A percentile compares a stretch with the other conserved stretches of the same genome.
These are phyloP conservation scores for Xerocomus minutiporus DNA, from an alignment of 1,284 basidiomycete genomes.

Conservation along the genomic window DNA sequence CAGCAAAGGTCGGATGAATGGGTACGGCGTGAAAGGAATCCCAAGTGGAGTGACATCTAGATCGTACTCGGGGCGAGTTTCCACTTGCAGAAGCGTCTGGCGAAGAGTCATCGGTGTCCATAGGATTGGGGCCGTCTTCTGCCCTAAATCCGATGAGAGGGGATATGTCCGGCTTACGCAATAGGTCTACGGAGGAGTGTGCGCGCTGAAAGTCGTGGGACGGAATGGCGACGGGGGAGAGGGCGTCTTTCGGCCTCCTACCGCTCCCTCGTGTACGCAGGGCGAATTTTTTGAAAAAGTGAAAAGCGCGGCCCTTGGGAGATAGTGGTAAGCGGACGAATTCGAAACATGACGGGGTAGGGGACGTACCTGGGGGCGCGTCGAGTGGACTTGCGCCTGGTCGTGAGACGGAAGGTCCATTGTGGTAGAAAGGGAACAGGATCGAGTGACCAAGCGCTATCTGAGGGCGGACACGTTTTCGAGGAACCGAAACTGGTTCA, in stretches of 20 bases:
- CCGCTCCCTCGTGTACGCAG: conserved; percentile 25
- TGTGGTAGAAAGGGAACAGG: conserved; percentile 15
- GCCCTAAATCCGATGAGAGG: conserved; percentile 35
- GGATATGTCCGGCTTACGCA: conserved; percentile 44
- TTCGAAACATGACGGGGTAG: conserved; percentile 15
- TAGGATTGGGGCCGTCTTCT: conserved; percentile 26
- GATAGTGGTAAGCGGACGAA: conserved; percentile 1
- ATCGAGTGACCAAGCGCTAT: conserved; percentile 16
- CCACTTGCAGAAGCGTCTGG: conserved; percentile 27
- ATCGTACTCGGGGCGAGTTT: conserved; percentile 20
- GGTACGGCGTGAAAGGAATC: conserved; percentile 16
- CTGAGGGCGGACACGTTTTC: conserved; percentile 27
- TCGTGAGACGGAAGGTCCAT: conserved; percentile 26
- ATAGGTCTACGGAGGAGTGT: conserved; percentile 33
- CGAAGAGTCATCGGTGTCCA: conserved; percentile 34
- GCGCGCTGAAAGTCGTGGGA: conserved; percentile 23
- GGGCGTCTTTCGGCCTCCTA: conserved; percentile 21
- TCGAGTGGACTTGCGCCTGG: conserved; percentile 25
- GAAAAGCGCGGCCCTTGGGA: conserved; percentile 35
- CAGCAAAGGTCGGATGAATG: conserved; percentile 14
- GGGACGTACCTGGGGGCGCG: conserved; percentile 31
- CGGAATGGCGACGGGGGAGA: conserved; percentile 16
- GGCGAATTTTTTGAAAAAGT: conserved; percentile 39
- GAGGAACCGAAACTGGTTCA: conserved; percentile 20
- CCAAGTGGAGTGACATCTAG: conserved; percentile 23